Conservation (phyloP, 176 grass and related monocot species). For the Carex pumila region DNA sequence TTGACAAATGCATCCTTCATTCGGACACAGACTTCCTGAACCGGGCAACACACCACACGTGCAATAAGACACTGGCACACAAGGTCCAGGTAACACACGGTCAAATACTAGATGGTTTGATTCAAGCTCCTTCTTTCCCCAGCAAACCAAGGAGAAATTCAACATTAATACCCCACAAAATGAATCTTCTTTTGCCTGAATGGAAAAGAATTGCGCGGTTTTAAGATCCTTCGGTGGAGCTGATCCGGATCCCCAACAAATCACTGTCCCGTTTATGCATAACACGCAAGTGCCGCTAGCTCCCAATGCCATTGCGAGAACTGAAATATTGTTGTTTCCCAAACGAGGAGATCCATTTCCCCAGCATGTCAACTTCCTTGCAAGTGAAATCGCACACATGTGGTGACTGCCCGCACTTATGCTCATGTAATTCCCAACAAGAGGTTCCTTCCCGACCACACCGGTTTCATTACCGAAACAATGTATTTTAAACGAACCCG, state of each 20-base stretch:
- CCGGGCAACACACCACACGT: constrained; percentile 54
- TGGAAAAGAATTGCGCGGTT: constrained; percentile 34
- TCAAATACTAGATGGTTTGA: constrained; percentile 45
- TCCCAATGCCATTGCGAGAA: constrained; percentile 51
- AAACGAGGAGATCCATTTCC: constrained; percentile 30
- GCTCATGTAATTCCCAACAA: constrained; percentile 8
- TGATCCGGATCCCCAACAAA: constrained; percentile 46
- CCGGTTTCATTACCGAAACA: constrained; percentile 60
- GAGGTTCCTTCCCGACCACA: constrained; percentile 33
- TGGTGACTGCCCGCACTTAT: constrained; percentile 32
- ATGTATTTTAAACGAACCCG: background rate
- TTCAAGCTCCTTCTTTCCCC: constrained; percentile 45
- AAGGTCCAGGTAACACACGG: constrained; percentile 62
- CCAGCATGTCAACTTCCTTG: constrained; percentile 44
- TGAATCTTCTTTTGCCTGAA: constrained; percentile 34
- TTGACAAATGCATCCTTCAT: constrained; percentile 36
- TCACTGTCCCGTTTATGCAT: constrained; percentile 41
- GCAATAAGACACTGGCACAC: constrained; percentile 34
- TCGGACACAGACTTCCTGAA: constrained; percentile 49
- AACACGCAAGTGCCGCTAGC: constrained; percentile 43
- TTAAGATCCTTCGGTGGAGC: constrained; percentile 21
- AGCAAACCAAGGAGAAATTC: constrained; percentile 83
- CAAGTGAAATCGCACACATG: constrained; percentile 52
- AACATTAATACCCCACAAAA: constrained; percentile 67
- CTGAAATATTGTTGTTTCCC: background rate